Conservation (phyloP, 176 grass and related monocot species). For the Aegilops sharonensis region DNA sequence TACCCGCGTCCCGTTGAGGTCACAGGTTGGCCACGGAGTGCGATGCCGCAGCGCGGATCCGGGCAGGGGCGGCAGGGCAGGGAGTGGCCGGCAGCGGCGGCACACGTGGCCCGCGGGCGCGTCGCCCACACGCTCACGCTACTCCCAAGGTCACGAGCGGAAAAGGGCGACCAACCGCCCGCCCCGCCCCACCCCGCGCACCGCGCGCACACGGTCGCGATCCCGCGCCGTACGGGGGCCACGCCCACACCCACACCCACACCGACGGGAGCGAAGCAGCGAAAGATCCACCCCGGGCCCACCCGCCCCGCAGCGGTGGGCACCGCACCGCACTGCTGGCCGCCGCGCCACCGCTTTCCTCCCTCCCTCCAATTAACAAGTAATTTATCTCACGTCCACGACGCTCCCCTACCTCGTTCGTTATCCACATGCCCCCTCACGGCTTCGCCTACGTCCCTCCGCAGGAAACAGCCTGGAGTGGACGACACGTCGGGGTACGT, state of each 20-base stretch:
- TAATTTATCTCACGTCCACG: background rate
- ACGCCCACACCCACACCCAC: background rate
- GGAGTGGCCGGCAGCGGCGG: constrained; percentile 47
- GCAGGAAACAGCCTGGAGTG: constrained; percentile 9
- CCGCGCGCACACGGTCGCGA: background rate
- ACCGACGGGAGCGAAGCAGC: constrained; percentile 18
- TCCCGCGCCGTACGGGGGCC: constrained; percentile 25
- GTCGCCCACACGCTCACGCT: constrained; percentile 52
- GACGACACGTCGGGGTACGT: background rate
- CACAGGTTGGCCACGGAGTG: background rate
- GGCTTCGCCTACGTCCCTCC: background rate
- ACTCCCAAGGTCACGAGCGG: constrained; percentile 49
- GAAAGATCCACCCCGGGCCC: background rate
- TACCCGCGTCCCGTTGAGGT: too few relatives aligned
- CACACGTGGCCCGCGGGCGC: constrained; percentile 45
- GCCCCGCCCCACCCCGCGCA: background rate
- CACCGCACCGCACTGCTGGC: constrained; percentile 4
- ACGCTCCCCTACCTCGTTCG: background rate
- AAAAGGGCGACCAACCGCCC: constrained; percentile 14
- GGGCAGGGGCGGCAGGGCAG: background rate
- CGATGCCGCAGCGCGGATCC: background rate
- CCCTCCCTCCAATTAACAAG: background rate
- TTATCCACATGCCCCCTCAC: constrained; percentile 31
- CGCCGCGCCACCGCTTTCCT: background rate
- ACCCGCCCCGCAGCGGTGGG: background rate